phyloP scores from a whole-genome alignment of 2,329 filamentous ascomycete species.

The Graphium sp. region DNA sequence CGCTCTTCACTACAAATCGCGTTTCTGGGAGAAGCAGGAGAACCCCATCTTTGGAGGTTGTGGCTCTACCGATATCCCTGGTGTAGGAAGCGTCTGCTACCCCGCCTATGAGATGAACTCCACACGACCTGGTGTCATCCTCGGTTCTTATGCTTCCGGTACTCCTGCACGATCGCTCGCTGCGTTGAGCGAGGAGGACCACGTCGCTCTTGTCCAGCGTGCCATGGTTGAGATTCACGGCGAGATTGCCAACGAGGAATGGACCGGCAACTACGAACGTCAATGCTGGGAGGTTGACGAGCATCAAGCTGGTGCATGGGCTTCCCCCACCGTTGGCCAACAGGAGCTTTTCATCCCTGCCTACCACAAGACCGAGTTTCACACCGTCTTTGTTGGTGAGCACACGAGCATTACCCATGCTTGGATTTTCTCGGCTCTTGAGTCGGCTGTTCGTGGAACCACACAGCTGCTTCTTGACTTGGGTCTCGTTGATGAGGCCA shows the following conservation, averaged over 20 bases:
- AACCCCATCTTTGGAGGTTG: slow-evolving; percentile 48
- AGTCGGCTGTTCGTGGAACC: slow-evolving; percentile 48
- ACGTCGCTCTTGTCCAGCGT: slow-evolving; percentile 44
- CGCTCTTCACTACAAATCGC: slow-evolving; percentile 49
- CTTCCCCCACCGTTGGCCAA: slow-evolving; percentile 40
- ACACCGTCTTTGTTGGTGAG: slow-evolving; percentile 53
- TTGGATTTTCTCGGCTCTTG: slow-evolving; percentile 51
- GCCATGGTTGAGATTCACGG: slow-evolving; percentile 53
- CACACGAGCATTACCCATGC: slow-evolving; percentile 58
- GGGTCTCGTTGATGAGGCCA: slow-evolving; percentile 54
- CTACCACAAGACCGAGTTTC: slow-evolving; percentile 43
- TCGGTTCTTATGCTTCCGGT: slow-evolving; percentile 39
- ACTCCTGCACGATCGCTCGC: slow-evolving; percentile 20
- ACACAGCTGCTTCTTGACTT: slow-evolving; percentile 45
- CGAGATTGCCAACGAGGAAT: slow-evolving; percentile 22
- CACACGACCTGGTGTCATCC: slow-evolving; percentile 41
- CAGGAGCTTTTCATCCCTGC: slow-evolving; percentile 54
- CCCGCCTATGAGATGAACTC: slow-evolving; percentile 50
- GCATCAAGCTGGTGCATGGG: slow-evolving; percentile 46
- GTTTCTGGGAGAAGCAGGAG: slow-evolving; percentile 36
- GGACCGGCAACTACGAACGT: slow-evolving; percentile 46
- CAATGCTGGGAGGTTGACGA: slow-evolving; percentile 50
- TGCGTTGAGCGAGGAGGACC: slow-evolving; percentile 36
- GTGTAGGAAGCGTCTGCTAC: slow-evolving; percentile 47
- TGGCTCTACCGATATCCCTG: slow-evolving; percentile 37